Percentiles rank a stretch among this genome's conserved stretches.
Conservation (phyloP, 2,329 filamentous ascomycete species). For the Ophiocordyceps sinensis region DNA sequence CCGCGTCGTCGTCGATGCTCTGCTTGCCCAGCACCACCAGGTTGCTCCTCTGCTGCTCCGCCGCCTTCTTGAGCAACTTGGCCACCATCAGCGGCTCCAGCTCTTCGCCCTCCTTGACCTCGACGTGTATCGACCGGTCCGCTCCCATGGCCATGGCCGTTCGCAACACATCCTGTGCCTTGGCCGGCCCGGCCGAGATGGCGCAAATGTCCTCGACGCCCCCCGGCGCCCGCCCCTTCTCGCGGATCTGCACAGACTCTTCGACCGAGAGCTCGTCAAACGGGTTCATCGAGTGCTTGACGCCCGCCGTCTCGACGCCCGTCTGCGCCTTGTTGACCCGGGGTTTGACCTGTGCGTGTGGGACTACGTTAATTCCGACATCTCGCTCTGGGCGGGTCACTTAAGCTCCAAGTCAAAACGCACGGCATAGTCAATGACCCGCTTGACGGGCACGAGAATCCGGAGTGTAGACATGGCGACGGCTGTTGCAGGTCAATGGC, state of each 20-base stretch:
- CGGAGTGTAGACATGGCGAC: constrained; percentile 46
- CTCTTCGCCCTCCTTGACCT: constrained; percentile 58
- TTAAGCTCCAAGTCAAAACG: constrained; percentile 13
- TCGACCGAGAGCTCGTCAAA: constrained; percentile 98
- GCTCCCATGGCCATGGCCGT: constrained; percentile 99
- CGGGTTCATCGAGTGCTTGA: constrained; percentile 98
- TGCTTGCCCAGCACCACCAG: constrained; percentile 93
- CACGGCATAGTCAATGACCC: constrained; percentile 80
- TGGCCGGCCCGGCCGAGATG: constrained; percentile 75
- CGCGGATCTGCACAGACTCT: constrained; percentile 87
- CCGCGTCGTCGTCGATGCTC: constrained; percentile 91
- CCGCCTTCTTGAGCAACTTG: constrained; percentile 71
- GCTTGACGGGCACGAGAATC: constrained; percentile 69
- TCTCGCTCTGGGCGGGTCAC: too few species aligned
- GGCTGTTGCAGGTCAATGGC: constrained; percentile 13
- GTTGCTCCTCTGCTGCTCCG: constrained; percentile 75
- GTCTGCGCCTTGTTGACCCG: constrained; percentile 62
- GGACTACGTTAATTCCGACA: neutral
- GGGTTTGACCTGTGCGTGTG: constrained; percentile 42
- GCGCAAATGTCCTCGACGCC: constrained; percentile 86
- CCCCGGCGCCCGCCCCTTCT: constrained; percentile 57
- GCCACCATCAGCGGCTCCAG: constrained; percentile 86
- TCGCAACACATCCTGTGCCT: constrained; percentile 75
- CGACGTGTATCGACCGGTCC: constrained; percentile 80
- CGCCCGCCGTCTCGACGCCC: constrained; percentile 77